Base-by-base conservation (phyloP, 202 grass and related monocot species). In the Saccharum hybrid region DNA sequence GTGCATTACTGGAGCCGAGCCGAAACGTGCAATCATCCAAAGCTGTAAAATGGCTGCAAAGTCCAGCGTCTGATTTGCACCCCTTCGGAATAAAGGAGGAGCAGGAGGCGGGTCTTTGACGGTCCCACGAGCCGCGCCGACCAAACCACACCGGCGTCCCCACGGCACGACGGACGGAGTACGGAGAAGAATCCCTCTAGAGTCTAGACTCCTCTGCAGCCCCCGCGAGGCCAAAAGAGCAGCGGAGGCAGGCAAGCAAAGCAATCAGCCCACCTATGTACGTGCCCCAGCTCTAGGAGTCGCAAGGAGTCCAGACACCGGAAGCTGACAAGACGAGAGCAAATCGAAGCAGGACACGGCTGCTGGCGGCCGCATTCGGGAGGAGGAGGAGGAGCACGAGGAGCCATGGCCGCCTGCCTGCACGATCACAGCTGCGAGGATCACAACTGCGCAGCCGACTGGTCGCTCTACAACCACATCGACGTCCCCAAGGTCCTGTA, bases 381-480 rank as follows among this genome's bases (percentile, higher is more conserved):
- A 22, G 31, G 72, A 37, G 10, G 13, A 66, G 8, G 22, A 13
- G 15, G 54, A 23, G 71, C 7, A 13, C 40, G 76, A 33, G 26
- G 8, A 59, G 70, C 37, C 16, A 95, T 96, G 96, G 83, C 90
- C 40, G 82, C 93, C 42, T 99, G 96, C 86, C 73, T 88, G 83
- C 96, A 98, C 82, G 91, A 98, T 70, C 96, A 98, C 86, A 90
- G 81, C 84, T 99, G 96, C 86, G 96, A 91, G 89, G 93, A 96
- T 78, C 93, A 99, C 88, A 94, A 96, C 91, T 99, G 93, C 88
- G 89, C 93, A 46, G 84, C 93, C 59, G 93, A 99, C 90, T 99
- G 93, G 93, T 96, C 96, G 68, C 96, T 99, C 75, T 90, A 92
- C 91, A 90, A 90, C 75, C 93, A 99, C 88, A 80, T 99, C 93